phyloP scores from a whole-genome alignment of 1,284 basidiomycete genomes.

The Apiotrichum montevideense region DNA sequence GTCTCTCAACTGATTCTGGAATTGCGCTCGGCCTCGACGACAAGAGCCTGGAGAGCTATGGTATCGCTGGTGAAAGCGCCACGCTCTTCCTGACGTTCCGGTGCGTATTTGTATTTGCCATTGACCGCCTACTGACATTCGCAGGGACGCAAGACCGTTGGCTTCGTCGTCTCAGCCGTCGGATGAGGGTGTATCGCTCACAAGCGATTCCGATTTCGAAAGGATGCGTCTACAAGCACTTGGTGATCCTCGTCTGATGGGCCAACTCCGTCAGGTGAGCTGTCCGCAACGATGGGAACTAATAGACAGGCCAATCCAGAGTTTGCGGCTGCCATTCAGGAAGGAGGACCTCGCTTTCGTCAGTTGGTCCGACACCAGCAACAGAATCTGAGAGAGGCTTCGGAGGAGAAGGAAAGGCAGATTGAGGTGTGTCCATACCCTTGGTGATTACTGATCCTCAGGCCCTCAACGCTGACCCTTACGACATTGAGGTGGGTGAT shows the following conservation, averaged over 20 bases:
- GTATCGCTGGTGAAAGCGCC: conserved; percentile 27
- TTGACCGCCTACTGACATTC: not conserved
- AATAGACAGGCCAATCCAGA: conserved; percentile 64
- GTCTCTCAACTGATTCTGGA: conserved; percentile 37
- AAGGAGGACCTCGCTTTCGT: conserved; percentile 65
- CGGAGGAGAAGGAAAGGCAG: conserved; percentile 58
- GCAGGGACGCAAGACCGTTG: conserved; percentile 4
- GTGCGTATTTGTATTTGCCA: conserved; percentile 24
- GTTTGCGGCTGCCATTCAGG: conserved; percentile 63
- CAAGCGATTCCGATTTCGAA: conserved; percentile 70
- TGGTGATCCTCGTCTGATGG: conserved; percentile 73
- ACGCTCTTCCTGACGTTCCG: conserved; percentile 39
- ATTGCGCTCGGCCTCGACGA: conserved; percentile 25
- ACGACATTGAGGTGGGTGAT: conserved; percentile 63
- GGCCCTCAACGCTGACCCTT: conserved; percentile 73
- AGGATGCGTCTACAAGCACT: conserved; percentile 82
- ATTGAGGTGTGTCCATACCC: conserved; percentile 50
- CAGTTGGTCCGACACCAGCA: conserved; percentile 63
- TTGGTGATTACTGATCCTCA: conserved; percentile 9
- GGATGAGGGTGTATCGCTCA: not conserved
- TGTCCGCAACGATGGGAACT: not conserved
- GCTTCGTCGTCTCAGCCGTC: conserved; percentile 42
- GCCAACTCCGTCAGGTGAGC: conserved; percentile 62
- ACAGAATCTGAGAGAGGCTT: conserved; percentile 54
- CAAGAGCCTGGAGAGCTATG: conserved; percentile 35